Percentiles rank a stretch among this genome's conserved stretches.
Conservation (phyloP, 1,284 basidiomycete genomes). For the Malassezia caprae region DNA sequence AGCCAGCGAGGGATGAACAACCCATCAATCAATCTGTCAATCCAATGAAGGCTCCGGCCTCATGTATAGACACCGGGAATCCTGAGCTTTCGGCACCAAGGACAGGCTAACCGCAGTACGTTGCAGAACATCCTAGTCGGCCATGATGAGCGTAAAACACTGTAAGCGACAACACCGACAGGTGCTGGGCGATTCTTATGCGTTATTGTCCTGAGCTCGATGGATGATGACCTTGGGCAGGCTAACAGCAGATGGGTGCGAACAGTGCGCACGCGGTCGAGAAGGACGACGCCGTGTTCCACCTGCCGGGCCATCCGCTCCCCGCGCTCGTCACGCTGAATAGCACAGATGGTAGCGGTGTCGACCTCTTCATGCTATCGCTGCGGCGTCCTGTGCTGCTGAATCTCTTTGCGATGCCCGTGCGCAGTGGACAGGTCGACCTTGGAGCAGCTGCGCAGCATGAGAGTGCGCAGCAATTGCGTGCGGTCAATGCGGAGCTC, state of each 20-base stretch:
- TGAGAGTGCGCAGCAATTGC: conserved; percentile 25
- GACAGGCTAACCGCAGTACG: conserved; percentile 6
- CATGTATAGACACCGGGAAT: conserved; percentile 12
- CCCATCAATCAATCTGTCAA: conserved; percentile 18
- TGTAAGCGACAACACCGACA: conserved; percentile 17
- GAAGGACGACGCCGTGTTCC: conserved; percentile 26
- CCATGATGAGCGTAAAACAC: conserved; percentile 11
- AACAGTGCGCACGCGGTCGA: conserved; percentile 3
- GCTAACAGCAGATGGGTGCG: conserved; percentile 11
- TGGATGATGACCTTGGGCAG: background rate
- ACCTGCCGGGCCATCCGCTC: conserved; percentile 40
- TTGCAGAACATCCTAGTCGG: background rate
- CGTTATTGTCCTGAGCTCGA: conserved; percentile 20
- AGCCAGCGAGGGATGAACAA: background rate
- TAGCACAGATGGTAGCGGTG: conserved; percentile 18
- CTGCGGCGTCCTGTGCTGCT: conserved; percentile 32
- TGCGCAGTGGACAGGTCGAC: conserved; percentile 8
- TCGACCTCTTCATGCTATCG: conserved; percentile 40
- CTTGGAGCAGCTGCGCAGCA: conserved; percentile 16
- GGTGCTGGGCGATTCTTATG: conserved; percentile 18
- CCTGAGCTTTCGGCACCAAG: background rate
- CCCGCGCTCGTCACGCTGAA: conserved; percentile 31
- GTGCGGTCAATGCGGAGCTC: conserved; percentile 18
- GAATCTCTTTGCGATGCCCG: conserved; percentile 16
- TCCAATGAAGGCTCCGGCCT: conserved; percentile 14